phyloP scores from a whole-genome alignment of 1,284 basidiomycete genomes.

The Athelia psychrophila region DNA sequence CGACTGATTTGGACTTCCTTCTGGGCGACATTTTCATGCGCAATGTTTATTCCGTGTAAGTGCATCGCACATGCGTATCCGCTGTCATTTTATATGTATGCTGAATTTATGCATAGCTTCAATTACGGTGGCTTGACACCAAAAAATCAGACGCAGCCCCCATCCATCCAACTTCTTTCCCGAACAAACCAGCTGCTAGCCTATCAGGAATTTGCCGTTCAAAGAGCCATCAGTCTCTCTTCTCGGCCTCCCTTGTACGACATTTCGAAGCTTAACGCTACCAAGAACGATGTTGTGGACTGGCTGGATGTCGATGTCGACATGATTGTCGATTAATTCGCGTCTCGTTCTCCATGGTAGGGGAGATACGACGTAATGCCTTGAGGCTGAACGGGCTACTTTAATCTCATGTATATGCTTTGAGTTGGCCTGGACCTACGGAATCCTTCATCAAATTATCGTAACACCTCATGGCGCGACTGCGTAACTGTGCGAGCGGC shows the following conservation, averaged over 20 bases:
- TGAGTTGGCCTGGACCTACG: too few species aligned
- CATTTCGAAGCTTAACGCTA: not conserved
- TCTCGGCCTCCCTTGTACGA: not conserved
- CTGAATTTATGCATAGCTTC: not conserved
- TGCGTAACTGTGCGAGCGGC: too few species aligned
- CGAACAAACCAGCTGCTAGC: not conserved
- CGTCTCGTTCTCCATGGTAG: too few species aligned
- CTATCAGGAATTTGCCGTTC: not conserved
- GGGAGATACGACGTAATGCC: too few species aligned
- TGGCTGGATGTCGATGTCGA: not conserved
- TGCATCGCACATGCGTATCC: not conserved
- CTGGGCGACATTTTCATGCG: conserved; percentile 53
- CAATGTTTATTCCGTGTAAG: conserved; percentile 52
- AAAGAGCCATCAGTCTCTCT: not conserved
- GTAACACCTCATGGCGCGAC: too few species aligned
- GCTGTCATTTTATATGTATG: not conserved
- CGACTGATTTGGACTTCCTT: conserved; percentile 35
- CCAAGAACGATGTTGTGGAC: not conserved
- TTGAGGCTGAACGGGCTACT: too few species aligned
- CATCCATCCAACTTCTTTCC: not conserved
- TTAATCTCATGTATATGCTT: too few species aligned
- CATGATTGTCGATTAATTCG: too few species aligned
- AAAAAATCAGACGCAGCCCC: not conserved
- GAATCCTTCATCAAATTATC: too few species aligned
- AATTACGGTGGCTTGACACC: not conserved